Evolutionary conservation across 2,329 filamentous ascomycete genomes (phyloP).

Genomic region (Alternaria sp.): DNA sequence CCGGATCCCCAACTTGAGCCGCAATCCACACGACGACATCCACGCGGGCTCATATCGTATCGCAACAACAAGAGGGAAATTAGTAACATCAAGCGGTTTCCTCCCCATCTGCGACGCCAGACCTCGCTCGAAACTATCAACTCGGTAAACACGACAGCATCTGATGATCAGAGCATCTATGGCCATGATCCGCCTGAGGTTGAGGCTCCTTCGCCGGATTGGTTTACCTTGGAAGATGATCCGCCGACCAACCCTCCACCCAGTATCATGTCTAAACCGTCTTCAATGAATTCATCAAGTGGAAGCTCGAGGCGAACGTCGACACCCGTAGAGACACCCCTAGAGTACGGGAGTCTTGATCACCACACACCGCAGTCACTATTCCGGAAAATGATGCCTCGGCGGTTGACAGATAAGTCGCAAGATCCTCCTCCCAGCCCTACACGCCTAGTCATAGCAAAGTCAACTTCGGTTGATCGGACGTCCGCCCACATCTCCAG

Average conservation of each 20-base stretch:
- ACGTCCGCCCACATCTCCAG: conserved; percentile 35
- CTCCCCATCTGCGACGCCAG: conserved; percentile 27
- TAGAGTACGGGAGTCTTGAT: conserved; percentile 16
- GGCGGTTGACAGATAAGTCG: conserved; percentile 10
- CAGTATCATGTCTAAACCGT: conserved; percentile 16
- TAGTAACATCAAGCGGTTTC: conserved; percentile 26
- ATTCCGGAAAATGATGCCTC: conserved; percentile 28
- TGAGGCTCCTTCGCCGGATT: conserved; percentile 18
- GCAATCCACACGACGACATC: conserved; percentile 14
- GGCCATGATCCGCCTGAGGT: conserved; percentile 23
- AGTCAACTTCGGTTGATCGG: conserved; percentile 43
- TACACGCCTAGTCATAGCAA: conserved; percentile 37
- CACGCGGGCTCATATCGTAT: conserved; percentile 25
- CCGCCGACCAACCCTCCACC: conserved; percentile 7
- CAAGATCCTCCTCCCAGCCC: conserved; percentile 18
- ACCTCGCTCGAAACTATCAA: conserved; percentile 43
- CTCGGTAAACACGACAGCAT: conserved; percentile 34
- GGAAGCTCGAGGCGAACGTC: conserved; percentile 18
- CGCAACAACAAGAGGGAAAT: conserved; percentile 22
- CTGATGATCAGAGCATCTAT: conserved; percentile 17
- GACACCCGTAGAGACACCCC: conserved; percentile 15
- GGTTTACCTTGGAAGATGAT: conserved; percentile 18
- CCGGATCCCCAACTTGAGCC: conserved; percentile 16
- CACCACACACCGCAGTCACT: conserved; percentile 27
- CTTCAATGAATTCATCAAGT: conserved; percentile 12